These are phyloP conservation scores for Boechera divaricarpa DNA, from an alignment of 345 rosid species.

Conservation along the genomic window DNA sequence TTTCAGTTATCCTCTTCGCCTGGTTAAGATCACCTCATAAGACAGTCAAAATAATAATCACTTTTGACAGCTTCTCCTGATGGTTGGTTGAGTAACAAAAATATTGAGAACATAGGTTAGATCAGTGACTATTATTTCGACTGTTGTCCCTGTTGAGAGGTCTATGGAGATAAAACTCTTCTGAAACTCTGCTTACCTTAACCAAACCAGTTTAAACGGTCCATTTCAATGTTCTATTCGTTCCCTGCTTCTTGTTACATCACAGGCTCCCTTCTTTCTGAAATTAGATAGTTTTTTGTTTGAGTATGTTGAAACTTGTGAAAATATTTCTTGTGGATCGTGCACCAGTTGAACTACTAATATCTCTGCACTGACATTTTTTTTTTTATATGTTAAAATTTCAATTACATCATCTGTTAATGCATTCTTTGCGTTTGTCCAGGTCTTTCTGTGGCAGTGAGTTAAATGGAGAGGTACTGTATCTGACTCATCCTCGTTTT, in stretches of 20 bases:
- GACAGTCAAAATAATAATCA: background rate
- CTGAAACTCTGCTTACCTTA: constrained; percentile 45
- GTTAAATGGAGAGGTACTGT: constrained; percentile 69
- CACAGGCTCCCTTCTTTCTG: background rate
- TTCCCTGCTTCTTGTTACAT: constrained; percentile 1
- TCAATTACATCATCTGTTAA: constrained; percentile 27
- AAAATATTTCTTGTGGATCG: background rate
- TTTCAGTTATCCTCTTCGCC: background rate
- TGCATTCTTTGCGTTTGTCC: constrained; percentile 39
- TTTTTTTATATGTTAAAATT: constrained; percentile 3
- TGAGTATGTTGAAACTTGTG: constrained; percentile 6
- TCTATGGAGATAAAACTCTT: constrained; percentile 73
- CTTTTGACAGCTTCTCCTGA: background rate
- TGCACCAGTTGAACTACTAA: constrained; percentile 3
- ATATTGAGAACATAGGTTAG: constrained; percentile 6
- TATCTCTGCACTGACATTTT: background rate
- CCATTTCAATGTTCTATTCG: background rate
- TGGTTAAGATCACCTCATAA: background rate
- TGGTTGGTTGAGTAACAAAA: constrained; percentile 2
- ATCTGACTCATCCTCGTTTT: constrained; percentile 23
- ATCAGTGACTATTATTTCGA: constrained; percentile 55
- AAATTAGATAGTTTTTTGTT: background rate
- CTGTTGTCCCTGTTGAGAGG: constrained; percentile 67
- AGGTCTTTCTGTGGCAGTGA: constrained; percentile 78
- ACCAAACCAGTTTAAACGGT: background rate